Evolutionary conservation across 257 asterid genomes (phyloP).

Genomic region (Cynanchum wilfordii): DNA sequence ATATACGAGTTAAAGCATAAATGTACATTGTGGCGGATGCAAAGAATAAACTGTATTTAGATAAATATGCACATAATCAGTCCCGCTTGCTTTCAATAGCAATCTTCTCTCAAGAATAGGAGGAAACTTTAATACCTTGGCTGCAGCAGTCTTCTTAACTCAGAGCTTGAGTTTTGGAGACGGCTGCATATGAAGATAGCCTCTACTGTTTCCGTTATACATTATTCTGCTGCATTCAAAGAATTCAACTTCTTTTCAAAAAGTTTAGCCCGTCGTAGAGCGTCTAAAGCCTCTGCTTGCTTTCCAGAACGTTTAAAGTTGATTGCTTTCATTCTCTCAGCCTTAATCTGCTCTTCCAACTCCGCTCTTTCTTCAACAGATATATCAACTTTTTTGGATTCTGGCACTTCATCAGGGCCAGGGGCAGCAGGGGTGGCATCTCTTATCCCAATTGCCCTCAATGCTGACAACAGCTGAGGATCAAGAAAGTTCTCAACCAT

Average conservation of each 20-base stretch:
- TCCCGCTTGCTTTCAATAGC: too few species aligned
- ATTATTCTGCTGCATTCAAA: conserved; percentile 28
- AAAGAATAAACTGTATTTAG: background rate
- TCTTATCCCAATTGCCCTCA: conserved; percentile 67
- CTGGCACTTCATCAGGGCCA: conserved; percentile 29
- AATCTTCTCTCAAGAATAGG: background rate
- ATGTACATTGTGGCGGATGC: background rate
- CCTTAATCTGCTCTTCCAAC: conserved; percentile 56
- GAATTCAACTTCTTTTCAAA: conserved; percentile 77
- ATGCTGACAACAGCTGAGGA: conserved; percentile 81
- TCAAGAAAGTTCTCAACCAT: conserved; percentile 77
- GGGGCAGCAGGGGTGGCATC: conserved; percentile 27
- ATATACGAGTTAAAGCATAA: background rate
- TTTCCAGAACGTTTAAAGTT: conserved; percentile 80
- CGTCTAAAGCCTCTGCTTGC: conserved; percentile 83
- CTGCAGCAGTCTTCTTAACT: background rate
- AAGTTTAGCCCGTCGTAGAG: conserved; percentile 66
- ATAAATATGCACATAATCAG: background rate
- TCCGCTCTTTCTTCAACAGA: conserved; percentile 45
- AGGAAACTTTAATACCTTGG: background rate
- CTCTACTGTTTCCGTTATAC: background rate
- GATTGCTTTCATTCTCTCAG: conserved; percentile 75
- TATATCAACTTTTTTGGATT: conserved; percentile 26
- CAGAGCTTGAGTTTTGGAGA: background rate
- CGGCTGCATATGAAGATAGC: background rate